These are phyloP conservation scores for Peniophora sp. DNA, from an alignment of 1,284 basidiomycete species.

Conservation along the genomic window DNA sequence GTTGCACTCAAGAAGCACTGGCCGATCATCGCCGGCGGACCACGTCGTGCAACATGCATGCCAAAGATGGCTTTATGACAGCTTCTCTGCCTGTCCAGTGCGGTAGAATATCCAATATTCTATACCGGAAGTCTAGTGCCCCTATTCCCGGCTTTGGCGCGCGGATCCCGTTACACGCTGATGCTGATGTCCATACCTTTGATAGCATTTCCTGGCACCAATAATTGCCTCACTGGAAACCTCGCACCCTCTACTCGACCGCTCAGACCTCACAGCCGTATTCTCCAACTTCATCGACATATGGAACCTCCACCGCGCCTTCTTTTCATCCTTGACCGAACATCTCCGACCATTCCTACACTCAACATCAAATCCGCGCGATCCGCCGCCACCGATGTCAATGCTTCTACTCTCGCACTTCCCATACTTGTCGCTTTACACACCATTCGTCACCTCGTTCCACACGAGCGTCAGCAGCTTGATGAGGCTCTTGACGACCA, in stretches of 20 bases:
- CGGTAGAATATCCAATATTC: no score
- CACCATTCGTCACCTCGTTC: conserved; percentile 75
- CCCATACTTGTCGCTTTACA: conserved; percentile 63
- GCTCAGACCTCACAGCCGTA: conserved; percentile 62
- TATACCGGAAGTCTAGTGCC: no score
- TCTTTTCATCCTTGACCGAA: conserved; percentile 52
- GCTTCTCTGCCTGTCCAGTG: no score
- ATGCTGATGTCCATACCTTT: no score
- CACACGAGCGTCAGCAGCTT: conserved; percentile 55
- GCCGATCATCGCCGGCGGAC: no score
- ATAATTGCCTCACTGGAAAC: conserved; percentile 66
- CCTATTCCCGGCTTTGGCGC: no score
- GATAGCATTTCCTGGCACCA: conserved; percentile 70
- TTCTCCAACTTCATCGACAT: conserved; percentile 92
- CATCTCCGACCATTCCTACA: conserved; percentile 29
- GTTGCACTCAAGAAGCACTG: no score
- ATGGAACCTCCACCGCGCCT: conserved; percentile 80
- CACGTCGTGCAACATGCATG: no score
- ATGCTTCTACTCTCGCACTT: conserved; percentile 40
- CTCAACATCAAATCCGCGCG: conserved; percentile 9
- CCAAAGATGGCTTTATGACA: no score
- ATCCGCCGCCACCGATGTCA: conserved; percentile 29
- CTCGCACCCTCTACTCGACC: conserved; percentile 57
- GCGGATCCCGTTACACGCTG: no score
- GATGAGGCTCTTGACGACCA: conserved; percentile 40